Percentiles rank a stretch among this genome's conserved stretches.
phyloP scores from a whole-genome alignment of 768 basidiomycete genomes.

The Pulveroboletus sp. region DNA sequence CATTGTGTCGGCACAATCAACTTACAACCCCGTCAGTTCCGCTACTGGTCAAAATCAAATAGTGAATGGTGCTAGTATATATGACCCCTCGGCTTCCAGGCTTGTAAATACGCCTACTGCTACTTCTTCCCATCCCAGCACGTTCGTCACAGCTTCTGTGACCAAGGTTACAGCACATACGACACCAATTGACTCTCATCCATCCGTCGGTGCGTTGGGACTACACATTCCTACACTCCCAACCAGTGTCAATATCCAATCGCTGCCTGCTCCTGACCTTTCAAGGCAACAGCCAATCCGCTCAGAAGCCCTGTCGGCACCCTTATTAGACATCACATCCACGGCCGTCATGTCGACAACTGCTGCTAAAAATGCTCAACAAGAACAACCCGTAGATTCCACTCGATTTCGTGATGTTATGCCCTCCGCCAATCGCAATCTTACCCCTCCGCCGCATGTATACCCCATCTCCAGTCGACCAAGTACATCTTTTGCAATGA shows the following conservation, averaged over 20 bases:
- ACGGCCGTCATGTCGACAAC: slow-evolving; percentile 12
- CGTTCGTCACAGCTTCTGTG: slow-evolving; percentile 1
- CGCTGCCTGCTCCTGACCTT: slow-evolving; percentile 11
- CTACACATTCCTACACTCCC: slow-evolving; percentile 4
- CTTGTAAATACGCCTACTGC: slow-evolving; percentile 2
- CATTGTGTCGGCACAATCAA: slow-evolving; percentile 4
- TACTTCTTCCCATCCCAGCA: background rate
- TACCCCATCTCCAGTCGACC: slow-evolving; percentile 23
- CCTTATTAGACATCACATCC: slow-evolving; percentile 15
- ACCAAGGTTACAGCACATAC: background rate
- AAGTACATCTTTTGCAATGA: slow-evolving; percentile 13
- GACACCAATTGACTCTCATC: slow-evolving; percentile 3
- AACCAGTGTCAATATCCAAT: slow-evolving; percentile 8
- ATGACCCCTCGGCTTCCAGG: slow-evolving; percentile 9
- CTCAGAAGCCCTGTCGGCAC: slow-evolving; percentile 7
- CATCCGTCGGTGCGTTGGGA: slow-evolving; percentile 5
- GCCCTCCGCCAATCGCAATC: slow-evolving; percentile 16
- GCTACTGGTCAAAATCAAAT: slow-evolving; percentile 9
- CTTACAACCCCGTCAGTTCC: background rate
- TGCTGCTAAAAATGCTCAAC: slow-evolving; percentile 14
- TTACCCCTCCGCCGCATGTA: slow-evolving; percentile 18
- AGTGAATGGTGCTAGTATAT: slow-evolving; percentile 3
- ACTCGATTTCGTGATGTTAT: slow-evolving; percentile 20
- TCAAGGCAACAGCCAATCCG: slow-evolving; percentile 20
- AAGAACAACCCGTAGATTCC: slow-evolving; percentile 23